Evolutionary conservation across 1,139 yeast genomes (phyloP).

Genomic region (Geotrichum europaeum): DNA sequence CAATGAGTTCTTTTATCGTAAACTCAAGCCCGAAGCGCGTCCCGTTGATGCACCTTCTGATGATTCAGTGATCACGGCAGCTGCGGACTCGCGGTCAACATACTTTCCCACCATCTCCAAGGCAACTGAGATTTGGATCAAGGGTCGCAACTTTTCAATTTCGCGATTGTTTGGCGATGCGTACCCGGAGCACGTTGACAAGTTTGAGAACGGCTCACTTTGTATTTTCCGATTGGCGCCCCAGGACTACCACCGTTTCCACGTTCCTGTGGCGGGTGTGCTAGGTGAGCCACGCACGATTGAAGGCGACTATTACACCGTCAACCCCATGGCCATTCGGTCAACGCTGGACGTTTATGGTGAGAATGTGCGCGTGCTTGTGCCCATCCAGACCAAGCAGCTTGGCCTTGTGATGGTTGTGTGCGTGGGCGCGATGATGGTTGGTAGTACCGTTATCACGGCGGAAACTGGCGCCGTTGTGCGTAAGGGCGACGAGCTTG

Average conservation of each 20-base stretch:
- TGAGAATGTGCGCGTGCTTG: conserved; percentile 72
- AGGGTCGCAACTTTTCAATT: conserved; percentile 71
- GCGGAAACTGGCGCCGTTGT: conserved; percentile 54
- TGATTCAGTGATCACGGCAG: conserved; percentile 54
- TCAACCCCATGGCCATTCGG: conserved; percentile 93
- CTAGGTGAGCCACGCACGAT: conserved; percentile 61
- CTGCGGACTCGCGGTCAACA: conserved; percentile 85
- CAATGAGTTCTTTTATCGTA: conserved; percentile 83
- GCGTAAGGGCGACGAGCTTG: conserved; percentile 73
- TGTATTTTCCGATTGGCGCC: conserved; percentile 89
- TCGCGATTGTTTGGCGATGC: conserved; percentile 56
- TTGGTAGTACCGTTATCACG: conserved; percentile 77
- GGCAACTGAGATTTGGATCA: conserved; percentile 83
- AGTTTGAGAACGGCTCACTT: conserved; percentile 49
- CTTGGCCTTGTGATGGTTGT: conserved; percentile 75
- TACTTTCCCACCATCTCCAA: conserved; percentile 52
- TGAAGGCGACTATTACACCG: conserved; percentile 90
- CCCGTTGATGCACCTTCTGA: conserved; percentile 54
- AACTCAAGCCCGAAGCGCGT: conserved; percentile 64
- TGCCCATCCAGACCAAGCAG: conserved; percentile 64
- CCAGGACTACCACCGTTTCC: conserved; percentile 93
- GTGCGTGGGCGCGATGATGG: conserved; percentile 98
- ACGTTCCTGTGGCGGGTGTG: conserved; percentile 73
- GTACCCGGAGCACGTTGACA: conserved; percentile 45
- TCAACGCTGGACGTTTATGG: conserved; percentile 87